Evolutionary conservation across 768 basidiomycete species (phyloP), one percentile per base, ranked within the genome.

Genomic region (Pisolithus tinctorius): DNA sequence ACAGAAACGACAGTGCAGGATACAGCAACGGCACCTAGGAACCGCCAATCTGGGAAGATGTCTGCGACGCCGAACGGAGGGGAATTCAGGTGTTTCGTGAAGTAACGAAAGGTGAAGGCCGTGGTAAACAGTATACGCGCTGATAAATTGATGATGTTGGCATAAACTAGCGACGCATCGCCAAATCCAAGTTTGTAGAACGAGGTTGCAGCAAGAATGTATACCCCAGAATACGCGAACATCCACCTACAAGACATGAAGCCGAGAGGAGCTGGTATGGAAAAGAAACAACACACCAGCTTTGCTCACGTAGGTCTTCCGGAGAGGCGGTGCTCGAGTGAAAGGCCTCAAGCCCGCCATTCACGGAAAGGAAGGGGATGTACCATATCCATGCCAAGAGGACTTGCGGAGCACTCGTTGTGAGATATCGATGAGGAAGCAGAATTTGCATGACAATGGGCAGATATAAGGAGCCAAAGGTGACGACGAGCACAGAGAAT

Each of bases 301-400:
- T 86, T 65, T 95, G 93, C 6, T 62, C 64, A 43, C 72, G 79
- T 9, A 99, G 68, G 64, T 93, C 85, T 1, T 66, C 58, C 0
- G 85, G 74, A 1, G 75, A 74, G 1, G 92, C 88, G 2, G 84
- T 83, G 49, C 89, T 86, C 3, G 88, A 81, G 58, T 95, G 75
- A 66, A 96, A 94, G 0, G 94, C 91, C 63, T 99, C 96, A 16
- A 95, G 70, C 0, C 89, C 80, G 2, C 96, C 96, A 62, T 99
- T 99, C 57, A 92, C 69, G 5, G 88, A 88, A 60, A 99, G 77
- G 20, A 88, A 77, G 0, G 96, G 96, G 57, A 98, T 85, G 59
- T 94, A 95, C 73, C 80, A 86, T 23, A 91, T 68, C 81, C 93
- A 99, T 1, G 85, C 81, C 11, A 70, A 67, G 6, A 99, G 79